Base-by-base conservation (phyloP, 345 rosid species). In the Syzygium grande region DNA sequence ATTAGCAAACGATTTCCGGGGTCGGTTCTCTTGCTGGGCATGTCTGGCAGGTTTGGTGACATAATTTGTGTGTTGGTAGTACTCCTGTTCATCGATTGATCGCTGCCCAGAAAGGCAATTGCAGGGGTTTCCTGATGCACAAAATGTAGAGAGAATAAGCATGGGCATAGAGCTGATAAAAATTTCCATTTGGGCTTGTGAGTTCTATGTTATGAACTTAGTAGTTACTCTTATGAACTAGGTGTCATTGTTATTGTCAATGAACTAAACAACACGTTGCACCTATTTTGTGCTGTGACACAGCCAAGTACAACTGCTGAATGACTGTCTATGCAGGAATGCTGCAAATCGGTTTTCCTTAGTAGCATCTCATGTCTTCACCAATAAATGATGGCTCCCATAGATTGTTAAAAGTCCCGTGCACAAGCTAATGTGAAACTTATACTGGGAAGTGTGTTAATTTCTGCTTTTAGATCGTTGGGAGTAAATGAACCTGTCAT, bases 51-150 rank as follows among this genome's bases (percentile, higher is more conserved):
- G 84, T 56, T 90, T 94, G 90, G 86, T 65, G 17, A 93, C 95
- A 84, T 87, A 92, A 87, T 86, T 87, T 85, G 89, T 89, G 89
- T 93, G 94, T 84, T 91, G 83, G 90, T 89, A 91, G 93, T 83
- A 84, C 43, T 92, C 91, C 58, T 94, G 98, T 68, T 95, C 95
- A 80, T 93, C 94, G 17, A 91, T 86, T 86, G 93, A 89, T 58
- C 95, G 87, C 90, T 93, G 94, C 85, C 95, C 95, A 84, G 92
- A 89, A 84, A 96, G 94, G 90, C 94, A 93, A 87, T 89, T 90
- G 86, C 93, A 92, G 84, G 94, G 89, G 89, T 92, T 89, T 84
- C 94, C 96, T 94, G 94, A 86, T 91, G 84, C 58, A 87, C 25
- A 88, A 87, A 88, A 61, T 61, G 73, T 6, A n/a, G 34, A 14